phyloP scores from a whole-genome alignment of 129 eudicot species.

The Lactuca saligna region DNA sequence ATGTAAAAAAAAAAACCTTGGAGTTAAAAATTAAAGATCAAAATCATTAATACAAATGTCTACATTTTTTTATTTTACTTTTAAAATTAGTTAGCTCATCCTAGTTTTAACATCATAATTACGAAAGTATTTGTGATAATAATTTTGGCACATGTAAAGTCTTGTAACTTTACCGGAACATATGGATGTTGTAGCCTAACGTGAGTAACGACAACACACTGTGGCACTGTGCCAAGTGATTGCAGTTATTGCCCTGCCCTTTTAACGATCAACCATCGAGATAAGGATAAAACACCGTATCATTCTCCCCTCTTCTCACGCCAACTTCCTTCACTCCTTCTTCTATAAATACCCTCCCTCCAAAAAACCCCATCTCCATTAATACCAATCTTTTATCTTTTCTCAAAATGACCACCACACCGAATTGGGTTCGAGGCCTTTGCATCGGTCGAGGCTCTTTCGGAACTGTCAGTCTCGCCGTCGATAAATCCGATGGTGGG shows the following conservation, averaged over 20 bases:
- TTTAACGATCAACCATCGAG: constrained; percentile 19
- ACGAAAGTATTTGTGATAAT: neutral
- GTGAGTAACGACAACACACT: neutral
- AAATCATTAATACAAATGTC: too few relatives aligned
- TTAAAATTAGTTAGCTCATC: too few relatives aligned
- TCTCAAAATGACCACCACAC: constrained; percentile 22
- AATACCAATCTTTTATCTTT: constrained; percentile 13
- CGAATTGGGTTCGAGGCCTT: constrained; percentile 46
- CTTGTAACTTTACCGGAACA: constrained; percentile 3
- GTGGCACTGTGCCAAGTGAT: neutral
- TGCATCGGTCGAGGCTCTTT: constrained; percentile 67
- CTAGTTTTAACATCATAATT: neutral
- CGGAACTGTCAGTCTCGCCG: constrained; percentile 59
- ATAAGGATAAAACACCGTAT: constrained; percentile 48
- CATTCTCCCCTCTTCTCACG: constrained; percentile 40
- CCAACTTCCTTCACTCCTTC: constrained; percentile 22
- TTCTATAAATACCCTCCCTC: constrained; percentile 32
- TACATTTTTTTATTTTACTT: too few relatives aligned
- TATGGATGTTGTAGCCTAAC: neutral
- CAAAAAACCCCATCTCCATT: constrained; percentile 25
- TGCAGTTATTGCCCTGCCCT: neutral
- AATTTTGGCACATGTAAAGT: neutral
- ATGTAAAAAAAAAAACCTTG: too few relatives aligned
- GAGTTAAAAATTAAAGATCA: too few relatives aligned
- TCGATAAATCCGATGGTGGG: constrained; percentile 37